Base-by-base conservation (phyloP, 164 flowering plant genomes). In the Magnolia kwangsiensis region DNA sequence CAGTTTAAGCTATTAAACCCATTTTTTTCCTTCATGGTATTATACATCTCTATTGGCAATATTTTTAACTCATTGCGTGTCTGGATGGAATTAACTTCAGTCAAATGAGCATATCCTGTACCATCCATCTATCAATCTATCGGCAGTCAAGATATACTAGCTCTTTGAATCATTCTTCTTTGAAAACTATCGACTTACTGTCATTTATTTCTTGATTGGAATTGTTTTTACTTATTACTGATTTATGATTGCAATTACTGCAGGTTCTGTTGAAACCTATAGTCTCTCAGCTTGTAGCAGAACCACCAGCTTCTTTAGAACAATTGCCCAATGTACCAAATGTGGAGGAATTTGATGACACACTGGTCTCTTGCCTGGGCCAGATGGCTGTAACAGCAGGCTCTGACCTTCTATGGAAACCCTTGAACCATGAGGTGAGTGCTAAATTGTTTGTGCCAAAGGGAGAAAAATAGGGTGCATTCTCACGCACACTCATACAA, bases 361-460 rank as follows among this genome's bases (percentile, higher is more conserved):
- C 87, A 51, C 78, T 93, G 83, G 94, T 96, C 72, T 70, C 76
- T n/a, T 93, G 97, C 79, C 70, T 90, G 69, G 97, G 97, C 70
- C 98, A 94, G 83, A 93, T 96, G 99, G 98, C 99, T 74, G 90
- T 91, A 51, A 82, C 94, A 68, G 88, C 93, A 20, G 97, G 95
- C 63, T 82, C 85, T 72, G 99, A 96, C 82, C 92, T 92, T 58
- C 81, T 92, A 3, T 96, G 99, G 98, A 94, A 94, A 75, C 90
- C 94, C 21, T 81, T 96, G 66, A 96, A 92, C 78, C 94, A 93
- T 78, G 98, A 93, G 94, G 98, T 91, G 71, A 77, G 72, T 68
- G 51, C n/a, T 1, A 29, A 24, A 69, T 14, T 24, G 37, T 68
- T 29, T 7, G 29, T 63, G 45, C 45, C 4, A 37, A 37, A 37